These are phyloP conservation scores for Leccinum ochraceum DNA, from an alignment of 768 basidiomycete genomes.

Conservation along the genomic window DNA sequence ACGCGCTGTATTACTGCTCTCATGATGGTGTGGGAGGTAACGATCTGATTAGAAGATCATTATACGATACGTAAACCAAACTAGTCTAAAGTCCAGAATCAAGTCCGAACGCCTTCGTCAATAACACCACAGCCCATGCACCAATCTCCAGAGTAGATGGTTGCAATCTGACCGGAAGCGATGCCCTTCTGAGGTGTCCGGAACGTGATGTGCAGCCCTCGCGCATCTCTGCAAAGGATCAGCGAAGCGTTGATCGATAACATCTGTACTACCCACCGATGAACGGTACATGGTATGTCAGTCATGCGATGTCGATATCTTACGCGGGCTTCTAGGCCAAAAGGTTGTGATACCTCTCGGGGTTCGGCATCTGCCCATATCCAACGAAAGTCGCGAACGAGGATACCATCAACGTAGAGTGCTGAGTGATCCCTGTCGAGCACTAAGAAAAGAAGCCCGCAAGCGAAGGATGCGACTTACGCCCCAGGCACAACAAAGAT, in stretches of 20 bases:
- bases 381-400: slow-evolving; percentile 64
- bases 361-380: slow-evolving; percentile 71
- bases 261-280: slow-evolving; percentile 39
- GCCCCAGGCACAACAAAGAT: slow-evolving; percentile 76
- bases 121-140: slow-evolving; percentile 87
- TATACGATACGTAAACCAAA: neutral
- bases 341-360: slow-evolving; percentile 35
- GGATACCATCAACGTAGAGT: slow-evolving; percentile 44
- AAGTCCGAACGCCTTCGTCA: slow-evolving; percentile 21
- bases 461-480: slow-evolving; percentile 40
- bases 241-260: slow-evolving; percentile 3
- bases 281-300: slow-evolving; percentile 52
- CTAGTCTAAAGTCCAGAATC: neutral
- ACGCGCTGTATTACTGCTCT: slow-evolving; percentile 87
- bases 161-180: slow-evolving; percentile 79
- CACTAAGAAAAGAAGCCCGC: neutral
- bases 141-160: slow-evolving; percentile 71
- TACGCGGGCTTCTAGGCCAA: slow-evolving; percentile 51
- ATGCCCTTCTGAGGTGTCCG: slow-evolving; percentile 64
- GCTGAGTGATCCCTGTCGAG: slow-evolving; percentile 57
- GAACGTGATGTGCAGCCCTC: slow-evolving; percentile 47
- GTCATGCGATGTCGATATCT: slow-evolving; percentile 75
- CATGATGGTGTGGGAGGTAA: slow-evolving; percentile 46
- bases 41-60: neutral
- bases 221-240: slow-evolving; percentile 21